Base-by-base conservation (phyloP, 768 basidiomycete genomes). In the Imleria badia region DNA sequence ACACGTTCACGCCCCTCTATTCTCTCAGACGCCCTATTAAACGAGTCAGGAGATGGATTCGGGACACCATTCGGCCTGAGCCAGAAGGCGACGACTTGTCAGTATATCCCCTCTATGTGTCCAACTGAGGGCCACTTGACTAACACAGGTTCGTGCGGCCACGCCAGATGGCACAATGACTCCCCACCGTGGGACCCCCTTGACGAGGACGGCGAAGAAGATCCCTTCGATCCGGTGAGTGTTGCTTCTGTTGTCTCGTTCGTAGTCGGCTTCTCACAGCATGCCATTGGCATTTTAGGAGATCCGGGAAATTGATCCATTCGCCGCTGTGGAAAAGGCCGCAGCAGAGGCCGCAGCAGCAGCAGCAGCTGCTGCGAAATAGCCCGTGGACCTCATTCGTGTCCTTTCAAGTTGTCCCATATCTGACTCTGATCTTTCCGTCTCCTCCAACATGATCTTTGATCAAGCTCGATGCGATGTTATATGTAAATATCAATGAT, bases 131-230 rank as follows among this genome's bases (percentile, higher is more conserved):
- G 42, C 59, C 31, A 14, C 11, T 20, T 4, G 17, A 26, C n/a
- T 19, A 22, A 6, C 33, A 17, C 13, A 15, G 33, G 13, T 26
- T 26, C 26, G 26, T 26, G 26, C 26, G 26, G 3, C 26, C n/a
- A 20, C 10, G 11, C 9, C 26, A 70, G 67, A 12, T 68, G 67
- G 67, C 43, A 33, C 46, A 26, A 35, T 19, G 61, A 53, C 33
- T 11, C 29, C 9, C 42, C 55, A 3, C 69, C 67, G 14, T 70
- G 68, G 67, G 59, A 64, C 4, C 66, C 66, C 1, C 61, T 68
- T 15, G 61, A 68, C 10, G 61, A 61, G 29, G 66, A 70, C 1
- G 66, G 66, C 11, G 48, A 6, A 2, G 61, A 68, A 36, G 68
- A 68, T 43, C 51, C 26, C 2, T 48, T 65, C 6, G 62, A 58